phyloP scores from a whole-genome alignment of 78 protist genomes.

The Trichosphaerium sp. region DNA sequence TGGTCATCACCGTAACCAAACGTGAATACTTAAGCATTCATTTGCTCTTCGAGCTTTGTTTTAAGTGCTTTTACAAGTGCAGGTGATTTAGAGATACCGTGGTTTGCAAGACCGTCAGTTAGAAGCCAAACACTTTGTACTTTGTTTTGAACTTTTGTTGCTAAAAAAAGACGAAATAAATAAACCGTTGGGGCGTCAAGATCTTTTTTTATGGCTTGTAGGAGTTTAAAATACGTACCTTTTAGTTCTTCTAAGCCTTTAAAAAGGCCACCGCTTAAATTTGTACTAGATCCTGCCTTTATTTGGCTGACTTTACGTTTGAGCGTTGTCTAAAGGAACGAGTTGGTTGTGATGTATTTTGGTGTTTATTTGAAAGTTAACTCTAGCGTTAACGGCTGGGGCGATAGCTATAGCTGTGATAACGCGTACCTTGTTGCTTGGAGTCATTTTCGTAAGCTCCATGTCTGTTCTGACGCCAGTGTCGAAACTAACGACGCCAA shows the following conservation, averaged over 20 bases:
- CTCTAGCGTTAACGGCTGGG: too few relatives aligned
- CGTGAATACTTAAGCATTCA: not conserved
- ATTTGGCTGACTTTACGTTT: not conserved
- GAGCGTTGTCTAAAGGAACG: too few relatives aligned
- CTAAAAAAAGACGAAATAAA: too few relatives aligned
- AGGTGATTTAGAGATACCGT: not conserved
- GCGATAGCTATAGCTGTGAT: too few relatives aligned
- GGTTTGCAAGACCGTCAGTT: slow-evolving; percentile 55
- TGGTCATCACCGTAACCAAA: slow-evolving; percentile 1
- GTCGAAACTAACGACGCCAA: slow-evolving; percentile 26
- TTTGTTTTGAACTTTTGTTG: too few relatives aligned
- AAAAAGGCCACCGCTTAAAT: slow-evolving; percentile 38
- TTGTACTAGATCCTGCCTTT: slow-evolving; percentile 14
- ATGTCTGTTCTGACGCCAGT: not conserved
- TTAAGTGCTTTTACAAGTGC: not conserved
- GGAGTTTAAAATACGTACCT: too few relatives aligned
- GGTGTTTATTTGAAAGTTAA: too few relatives aligned
- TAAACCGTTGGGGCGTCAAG: too few relatives aligned
- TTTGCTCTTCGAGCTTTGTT: too few relatives aligned
- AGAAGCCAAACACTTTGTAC: slow-evolving; percentile 26
- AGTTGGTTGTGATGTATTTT: too few relatives aligned
- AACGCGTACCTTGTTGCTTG: not conserved
- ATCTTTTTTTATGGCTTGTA: too few relatives aligned
- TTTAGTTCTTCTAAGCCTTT: slow-evolving; percentile 18
- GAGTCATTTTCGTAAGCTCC: not conserved